These are phyloP conservation scores for Jackrogersella multiformis DNA, from an alignment of 495 filamentous ascomycete species.

Conservation along the genomic window DNA sequence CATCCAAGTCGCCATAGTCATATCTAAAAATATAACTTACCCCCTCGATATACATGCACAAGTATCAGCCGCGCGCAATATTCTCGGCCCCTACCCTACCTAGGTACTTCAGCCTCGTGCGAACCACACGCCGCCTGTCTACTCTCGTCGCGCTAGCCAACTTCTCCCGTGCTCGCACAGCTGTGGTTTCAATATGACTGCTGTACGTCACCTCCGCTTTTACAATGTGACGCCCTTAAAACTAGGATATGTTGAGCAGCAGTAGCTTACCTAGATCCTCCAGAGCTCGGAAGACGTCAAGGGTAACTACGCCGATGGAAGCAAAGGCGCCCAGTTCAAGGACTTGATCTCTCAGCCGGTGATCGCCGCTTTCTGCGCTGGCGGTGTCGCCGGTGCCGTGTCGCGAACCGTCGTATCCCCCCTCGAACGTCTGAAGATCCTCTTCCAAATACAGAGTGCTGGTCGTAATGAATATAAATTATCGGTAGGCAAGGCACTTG, in stretches of 20 bases:
- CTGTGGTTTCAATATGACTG: constrained; percentile 34
- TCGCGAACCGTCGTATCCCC: constrained; percentile 96
- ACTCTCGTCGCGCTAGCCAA: constrained; percentile 12
- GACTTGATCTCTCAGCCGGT: constrained; percentile 77
- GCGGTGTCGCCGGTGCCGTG: constrained; percentile 95
- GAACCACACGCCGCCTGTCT: constrained; percentile 14
- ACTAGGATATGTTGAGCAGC: constrained; percentile 5
- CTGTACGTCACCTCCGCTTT: constrained; percentile 29
- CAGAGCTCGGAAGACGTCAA: constrained; percentile 43
- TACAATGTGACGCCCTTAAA: neutral
- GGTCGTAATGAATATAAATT: constrained; percentile 92
- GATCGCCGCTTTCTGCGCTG: constrained; percentile 91
- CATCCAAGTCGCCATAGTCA: constrained; percentile 32
- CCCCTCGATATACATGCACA: constrained; percentile 23
- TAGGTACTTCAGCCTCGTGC: constrained; percentile 25
- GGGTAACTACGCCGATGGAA: constrained; percentile 38
- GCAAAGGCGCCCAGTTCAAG: constrained; percentile 48
- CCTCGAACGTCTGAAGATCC: constrained; percentile 92
- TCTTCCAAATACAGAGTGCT: constrained; percentile 93
- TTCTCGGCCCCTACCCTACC: constrained; percentile 6
- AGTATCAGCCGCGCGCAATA: constrained; percentile 30
- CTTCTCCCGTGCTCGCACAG: constrained; percentile 11
- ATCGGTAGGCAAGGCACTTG: constrained; percentile 85
- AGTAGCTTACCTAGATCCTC: constrained; percentile 29
- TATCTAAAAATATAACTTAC: constrained; percentile 27